A percentile compares a stretch with the other conserved stretches of the same genome.
These are phyloP conservation scores for Phlebiopsis gigantea DNA, from an alignment of 768 basidiomycete genomes.

Conservation along the genomic window DNA sequence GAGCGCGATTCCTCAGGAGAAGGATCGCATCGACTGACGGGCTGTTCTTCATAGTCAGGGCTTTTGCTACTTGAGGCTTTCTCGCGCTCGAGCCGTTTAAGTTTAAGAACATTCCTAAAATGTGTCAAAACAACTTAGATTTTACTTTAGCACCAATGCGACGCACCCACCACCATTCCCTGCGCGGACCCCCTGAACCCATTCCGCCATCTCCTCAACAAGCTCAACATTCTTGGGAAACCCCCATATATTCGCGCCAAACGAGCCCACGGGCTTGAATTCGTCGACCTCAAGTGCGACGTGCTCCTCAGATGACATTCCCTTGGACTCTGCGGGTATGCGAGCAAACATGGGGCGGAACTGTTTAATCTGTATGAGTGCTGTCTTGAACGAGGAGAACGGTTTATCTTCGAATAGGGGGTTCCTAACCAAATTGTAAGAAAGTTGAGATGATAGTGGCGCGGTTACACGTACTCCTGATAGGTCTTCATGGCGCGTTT, in stretches of 20 bases:
- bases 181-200: conserved; percentile 51
- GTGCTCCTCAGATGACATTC: conserved; percentile 34
- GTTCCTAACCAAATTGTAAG: conserved; percentile 3
- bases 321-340: conserved; percentile 38
- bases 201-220: conserved; percentile 35
- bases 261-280: conserved; percentile 38
- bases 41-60: neutral
- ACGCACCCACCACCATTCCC: conserved; percentile 61
- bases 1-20: no score
- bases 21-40: neutral
- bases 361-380: conserved; percentile 40
- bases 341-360: conserved; percentile 50
- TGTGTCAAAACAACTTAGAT: neutral
- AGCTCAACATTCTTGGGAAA: conserved; percentile 42
- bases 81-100: conserved; percentile 36
- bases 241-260: conserved; percentile 44
- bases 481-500: conserved; percentile 44
- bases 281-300: conserved; percentile 51
- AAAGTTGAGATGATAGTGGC: neutral
- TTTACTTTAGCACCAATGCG: neutral
- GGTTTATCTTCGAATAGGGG: conserved; percentile 19
- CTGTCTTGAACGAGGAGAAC: conserved; percentile 42
- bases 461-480: conserved; percentile 23
- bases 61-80: conserved; percentile 4
- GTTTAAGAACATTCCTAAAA: conserved; percentile 40